Evolutionary conservation across 2,329 filamentous ascomycete species (phyloP).

Genomic region (Colletotrichum orbiculare): DNA sequence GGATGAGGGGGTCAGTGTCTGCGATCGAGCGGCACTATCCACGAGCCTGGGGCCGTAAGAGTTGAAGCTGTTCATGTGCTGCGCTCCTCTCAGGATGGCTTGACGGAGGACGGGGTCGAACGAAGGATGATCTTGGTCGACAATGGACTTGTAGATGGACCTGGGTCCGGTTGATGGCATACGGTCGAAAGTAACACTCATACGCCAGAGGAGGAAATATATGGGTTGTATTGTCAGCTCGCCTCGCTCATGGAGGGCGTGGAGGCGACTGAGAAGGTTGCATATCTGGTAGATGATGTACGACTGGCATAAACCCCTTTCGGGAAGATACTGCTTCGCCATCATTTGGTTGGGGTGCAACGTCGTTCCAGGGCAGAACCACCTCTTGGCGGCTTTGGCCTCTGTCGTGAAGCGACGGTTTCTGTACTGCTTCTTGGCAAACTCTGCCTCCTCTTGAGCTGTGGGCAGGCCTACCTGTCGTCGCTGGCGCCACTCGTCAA

Average conservation of each 20-base stretch:
- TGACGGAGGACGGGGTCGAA: slow-evolving; percentile 18
- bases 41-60: slow-evolving; percentile 7
- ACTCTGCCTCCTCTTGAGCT: not conserved
- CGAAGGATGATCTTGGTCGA: slow-evolving; percentile 17
- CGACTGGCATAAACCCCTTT: slow-evolving; percentile 46
- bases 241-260: slow-evolving; percentile 39
- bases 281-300: slow-evolving; percentile 50
- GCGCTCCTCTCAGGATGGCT: slow-evolving; percentile 22
- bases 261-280: slow-evolving; percentile 47
- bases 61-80: slow-evolving; percentile 28
- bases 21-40: not conserved
- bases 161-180: not conserved
- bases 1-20: not conserved
- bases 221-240: slow-evolving; percentile 50
- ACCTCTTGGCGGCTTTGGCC: slow-evolving; percentile 48
- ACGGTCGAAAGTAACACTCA: slow-evolving; percentile 34
- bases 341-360: slow-evolving; percentile 53
- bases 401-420: slow-evolving; percentile 40
- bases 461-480: not conserved
- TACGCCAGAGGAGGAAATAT: slow-evolving; percentile 52
- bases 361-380: slow-evolving; percentile 43
- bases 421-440: slow-evolving; percentile 24
- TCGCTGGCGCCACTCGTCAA: not conserved
- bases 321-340: slow-evolving; percentile 46
- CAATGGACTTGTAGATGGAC: slow-evolving; percentile 10